Conservation (phyloP, 2,329 filamentous ascomycete species). For the Penicillium sp. region DNA sequence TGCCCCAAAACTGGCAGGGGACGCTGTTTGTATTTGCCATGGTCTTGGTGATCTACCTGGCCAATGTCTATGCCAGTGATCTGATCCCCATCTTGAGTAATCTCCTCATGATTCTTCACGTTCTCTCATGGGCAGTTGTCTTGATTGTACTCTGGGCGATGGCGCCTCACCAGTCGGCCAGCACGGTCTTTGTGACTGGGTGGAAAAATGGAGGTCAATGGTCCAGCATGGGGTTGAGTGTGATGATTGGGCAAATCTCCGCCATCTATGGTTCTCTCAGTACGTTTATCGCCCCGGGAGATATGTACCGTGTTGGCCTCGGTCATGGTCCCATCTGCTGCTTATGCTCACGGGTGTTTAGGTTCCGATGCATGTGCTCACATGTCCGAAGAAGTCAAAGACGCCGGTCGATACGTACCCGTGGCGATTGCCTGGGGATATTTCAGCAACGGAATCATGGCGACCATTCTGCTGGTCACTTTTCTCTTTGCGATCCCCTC, state of each 20-base stretch:
- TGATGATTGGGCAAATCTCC: constrained; percentile 33
- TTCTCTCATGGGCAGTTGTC: constrained; percentile 32
- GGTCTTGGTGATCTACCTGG: constrained; percentile 42
- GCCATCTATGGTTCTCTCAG: constrained; percentile 27
- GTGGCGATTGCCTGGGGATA: constrained; percentile 41
- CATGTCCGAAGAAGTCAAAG: constrained; percentile 45
- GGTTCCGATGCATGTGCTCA: constrained; percentile 24
- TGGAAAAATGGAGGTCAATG: constrained; percentile 35
- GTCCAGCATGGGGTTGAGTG: constrained; percentile 28
- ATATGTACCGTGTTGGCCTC: neutral
- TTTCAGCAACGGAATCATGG: constrained; percentile 40
- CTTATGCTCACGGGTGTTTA: constrained; percentile 6
- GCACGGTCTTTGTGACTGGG: constrained; percentile 27
- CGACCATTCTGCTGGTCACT: constrained; percentile 39
- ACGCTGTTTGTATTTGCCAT: constrained; percentile 48
- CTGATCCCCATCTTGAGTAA: constrained; percentile 32
- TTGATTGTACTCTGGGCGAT: constrained; percentile 27
- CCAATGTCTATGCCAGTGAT: constrained; percentile 42
- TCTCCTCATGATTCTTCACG: constrained; percentile 32
- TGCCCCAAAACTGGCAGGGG: constrained; percentile 28
- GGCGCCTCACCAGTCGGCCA: constrained; percentile 21
- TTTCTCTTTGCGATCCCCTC: constrained; percentile 36
- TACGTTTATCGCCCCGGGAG: constrained; percentile 4
- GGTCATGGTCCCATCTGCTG: too few relatives aligned
- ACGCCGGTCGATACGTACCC: constrained; percentile 41